phyloP scores from a whole-genome alignment of 129 eudicot genomes.

The Flaveria brownii region DNA sequence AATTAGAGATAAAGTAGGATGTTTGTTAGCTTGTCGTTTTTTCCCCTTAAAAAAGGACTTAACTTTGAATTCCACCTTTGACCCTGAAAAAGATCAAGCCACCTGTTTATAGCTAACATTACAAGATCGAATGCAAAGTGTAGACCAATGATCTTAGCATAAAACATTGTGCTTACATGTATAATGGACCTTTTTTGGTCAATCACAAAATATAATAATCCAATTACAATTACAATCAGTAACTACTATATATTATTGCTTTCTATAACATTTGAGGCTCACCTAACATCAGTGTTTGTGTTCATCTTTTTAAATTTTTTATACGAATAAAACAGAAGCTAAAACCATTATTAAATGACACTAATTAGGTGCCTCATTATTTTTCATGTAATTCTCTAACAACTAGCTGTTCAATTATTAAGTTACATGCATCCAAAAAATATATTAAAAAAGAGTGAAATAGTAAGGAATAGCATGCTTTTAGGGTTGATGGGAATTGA shows the following conservation, averaged over 20 bases:
- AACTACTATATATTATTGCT: not conserved
- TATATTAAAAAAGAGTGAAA: conserved; percentile 2
- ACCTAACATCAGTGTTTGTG: conserved; percentile 5
- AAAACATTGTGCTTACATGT: not conserved
- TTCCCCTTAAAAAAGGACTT: too few relatives aligned
- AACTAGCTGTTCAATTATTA: conserved; percentile 22
- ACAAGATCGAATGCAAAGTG: not conserved
- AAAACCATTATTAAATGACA: conserved; percentile 3
- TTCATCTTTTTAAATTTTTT: not conserved
- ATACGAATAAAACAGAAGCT: not conserved
- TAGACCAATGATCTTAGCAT: not conserved
- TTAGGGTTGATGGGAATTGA: conserved; percentile 41
- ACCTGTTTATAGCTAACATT: too few relatives aligned
- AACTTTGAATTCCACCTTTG: too few relatives aligned
- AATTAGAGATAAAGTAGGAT: too few relatives aligned
- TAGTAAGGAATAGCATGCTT: conserved; percentile 37
- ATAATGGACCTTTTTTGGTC: not conserved
- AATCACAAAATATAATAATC: not conserved
- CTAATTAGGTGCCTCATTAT: conserved; percentile 12
- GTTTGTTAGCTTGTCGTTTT: not conserved
- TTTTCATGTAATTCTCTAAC: not conserved
- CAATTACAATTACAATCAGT: not conserved
- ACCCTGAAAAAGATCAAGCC: too few relatives aligned
- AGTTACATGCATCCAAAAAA: not conserved
- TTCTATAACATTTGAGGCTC: not conserved